Base-by-base conservation (phyloP, 2,329 filamentous ascomycete genomes). In the Aspergillus quadricinctus region DNA sequence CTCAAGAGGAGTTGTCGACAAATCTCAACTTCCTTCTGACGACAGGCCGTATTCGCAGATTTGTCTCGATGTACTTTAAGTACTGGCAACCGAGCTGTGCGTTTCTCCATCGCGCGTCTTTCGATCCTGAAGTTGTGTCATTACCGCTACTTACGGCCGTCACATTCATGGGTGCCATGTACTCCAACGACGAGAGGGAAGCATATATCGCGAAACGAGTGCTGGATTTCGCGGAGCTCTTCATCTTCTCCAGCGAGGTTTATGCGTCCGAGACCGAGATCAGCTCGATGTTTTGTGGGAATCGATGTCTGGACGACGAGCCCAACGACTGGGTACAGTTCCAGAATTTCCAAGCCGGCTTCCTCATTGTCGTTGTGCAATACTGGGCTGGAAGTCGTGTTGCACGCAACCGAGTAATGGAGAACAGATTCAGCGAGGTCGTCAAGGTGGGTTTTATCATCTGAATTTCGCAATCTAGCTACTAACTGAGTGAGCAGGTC, bases 31-130 rank as follows among this genome's bases (percentile, higher is more conserved):
- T 70, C 48, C 59, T 79, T 9, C 66, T 78, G 31, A 77, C 72
- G 0, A 74, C 75, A 1, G 67, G 69, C 0, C 72, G 71, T 27
- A 76, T 78, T 31, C 69, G 69, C 14, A 77, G 73, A 56, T 78
- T 75, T 53, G 62, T 76, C 3, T 62, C 65, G 1, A 63, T 77
- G 3, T 80, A 78, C 53, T 79, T 79, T 55, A 71, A 72, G 40
- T 74, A 72, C 55, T 79, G 77, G 72, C 77, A 80, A 35, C 71
- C 71, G 2, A 77, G 76, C 54, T 77, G 73, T 54, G 64, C 76
- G 0, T 74, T 80, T 28, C 62, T 80, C 4, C 77, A 80, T 59
- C 58, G 63, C 8, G 70, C 74, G 4, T 72, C 75, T 0, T 79
- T 80, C 52, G 67, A 76, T 54, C 66, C 72, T 2, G 69, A 76